Evolutionary conservation across 192 early-diverging fungal species (phyloP).

Genomic region (Jimgerdemannia flammicorona): DNA sequence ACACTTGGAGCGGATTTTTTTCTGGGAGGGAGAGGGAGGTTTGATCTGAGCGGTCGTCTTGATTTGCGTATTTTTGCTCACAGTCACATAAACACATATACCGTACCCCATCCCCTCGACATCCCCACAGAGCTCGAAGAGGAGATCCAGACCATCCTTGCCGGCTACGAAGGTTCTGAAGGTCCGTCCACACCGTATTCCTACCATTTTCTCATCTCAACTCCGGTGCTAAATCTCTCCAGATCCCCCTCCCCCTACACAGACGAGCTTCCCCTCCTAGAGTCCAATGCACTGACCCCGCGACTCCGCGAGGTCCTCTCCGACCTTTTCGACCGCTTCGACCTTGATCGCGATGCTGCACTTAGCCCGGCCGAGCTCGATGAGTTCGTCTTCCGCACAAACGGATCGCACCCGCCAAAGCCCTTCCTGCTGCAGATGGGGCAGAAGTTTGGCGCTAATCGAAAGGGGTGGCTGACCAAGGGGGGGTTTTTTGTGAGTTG

Average conservation of each 20-base stretch:
- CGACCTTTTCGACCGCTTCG: constrained; percentile 43
- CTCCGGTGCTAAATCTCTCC: background rate
- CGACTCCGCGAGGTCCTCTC: constrained; percentile 30
- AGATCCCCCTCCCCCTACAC: background rate
- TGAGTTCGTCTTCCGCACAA: constrained; percentile 44
- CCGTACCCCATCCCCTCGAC: background rate
- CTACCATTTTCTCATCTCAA: background rate
- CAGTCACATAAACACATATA: background rate
- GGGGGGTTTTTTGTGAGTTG: constrained; percentile 40
- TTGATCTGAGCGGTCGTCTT: background rate
- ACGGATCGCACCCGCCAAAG: constrained; percentile 44
- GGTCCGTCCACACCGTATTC: background rate
- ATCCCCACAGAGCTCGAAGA: constrained; percentile 32
- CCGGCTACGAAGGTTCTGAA: constrained; percentile 37
- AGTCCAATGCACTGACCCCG: constrained; percentile 32
- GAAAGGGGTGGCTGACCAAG: constrained; percentile 39
- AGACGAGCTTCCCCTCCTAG: constrained; percentile 33
- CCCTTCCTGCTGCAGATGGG: constrained; percentile 54
- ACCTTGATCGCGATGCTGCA: constrained; percentile 43
- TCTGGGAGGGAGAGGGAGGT: background rate
- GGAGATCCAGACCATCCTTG: constrained; percentile 42
- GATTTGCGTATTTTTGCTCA: background rate
- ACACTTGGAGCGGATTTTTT: background rate
- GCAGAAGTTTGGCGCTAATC: constrained; percentile 40
- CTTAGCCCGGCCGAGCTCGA: constrained; percentile 38